Percentiles rank a stretch among this genome's conserved stretches.
phyloP scores from a whole-genome alignment of 139 green algal genomes.

The Tetraselmis chui region DNA sequence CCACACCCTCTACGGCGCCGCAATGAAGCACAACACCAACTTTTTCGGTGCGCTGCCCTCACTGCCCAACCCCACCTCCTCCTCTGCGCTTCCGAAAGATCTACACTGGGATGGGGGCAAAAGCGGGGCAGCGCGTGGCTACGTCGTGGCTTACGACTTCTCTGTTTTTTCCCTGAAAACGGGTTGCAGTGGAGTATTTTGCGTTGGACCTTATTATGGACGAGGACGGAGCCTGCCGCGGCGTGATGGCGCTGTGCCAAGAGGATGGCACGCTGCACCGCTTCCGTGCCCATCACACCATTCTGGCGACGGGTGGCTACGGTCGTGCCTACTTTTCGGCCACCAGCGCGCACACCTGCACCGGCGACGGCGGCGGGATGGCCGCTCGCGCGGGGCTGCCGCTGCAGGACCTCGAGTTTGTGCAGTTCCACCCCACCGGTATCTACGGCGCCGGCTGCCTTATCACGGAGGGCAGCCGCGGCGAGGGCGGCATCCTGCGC shows the following conservation, averaged over 20 bases:
- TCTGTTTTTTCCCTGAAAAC: no score
- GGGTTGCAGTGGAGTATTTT: constrained; percentile 99
- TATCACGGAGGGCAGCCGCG: constrained; percentile 94
- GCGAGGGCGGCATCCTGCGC: constrained; percentile 93
- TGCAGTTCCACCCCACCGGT: constrained; percentile 98
- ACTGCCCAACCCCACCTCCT: background rate
- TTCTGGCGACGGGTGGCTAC: constrained; percentile 96
- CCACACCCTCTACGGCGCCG: constrained; percentile 93
- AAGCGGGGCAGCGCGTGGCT: no score
- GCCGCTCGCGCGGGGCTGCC: constrained; percentile 86
- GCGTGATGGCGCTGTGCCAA: constrained; percentile 91
- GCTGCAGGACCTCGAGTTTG: constrained; percentile 90
- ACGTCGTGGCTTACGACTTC: no score
- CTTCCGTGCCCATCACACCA: constrained; percentile 84
- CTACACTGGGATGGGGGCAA: no score
- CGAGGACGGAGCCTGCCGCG: constrained; percentile 63
- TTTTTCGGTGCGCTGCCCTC: constrained; percentile 76
- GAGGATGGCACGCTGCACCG: constrained; percentile 97
- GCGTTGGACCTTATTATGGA: constrained; percentile 98
- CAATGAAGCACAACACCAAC: constrained; percentile 94
- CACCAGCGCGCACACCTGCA: constrained; percentile 98
- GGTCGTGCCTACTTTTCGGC: constrained; percentile 93
- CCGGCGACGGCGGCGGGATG: constrained; percentile 93
- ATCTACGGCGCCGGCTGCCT: constrained; percentile 99
- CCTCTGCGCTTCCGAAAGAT: no score